Base-by-base conservation (phyloP, 208 protist genomes). In the Tetramitus jugosus region DNA sequence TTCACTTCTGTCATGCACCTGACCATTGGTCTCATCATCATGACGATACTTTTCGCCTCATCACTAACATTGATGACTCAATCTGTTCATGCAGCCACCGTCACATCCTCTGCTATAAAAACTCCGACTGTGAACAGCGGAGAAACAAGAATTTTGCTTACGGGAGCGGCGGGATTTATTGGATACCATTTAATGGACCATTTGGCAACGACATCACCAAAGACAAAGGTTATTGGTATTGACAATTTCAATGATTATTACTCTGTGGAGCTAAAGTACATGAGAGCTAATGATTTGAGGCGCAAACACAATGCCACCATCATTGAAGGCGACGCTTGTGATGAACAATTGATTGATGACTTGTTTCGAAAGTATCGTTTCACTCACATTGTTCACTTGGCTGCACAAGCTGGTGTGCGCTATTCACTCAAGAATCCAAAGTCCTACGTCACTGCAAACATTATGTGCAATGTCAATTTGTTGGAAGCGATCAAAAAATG, bases 171-270 rank as follows among this genome's bases (percentile, higher is more conserved):
- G 2, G 87, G 87, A 35, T 90, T 90, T 80, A 86, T 90, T 31
- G 87, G 87, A n/a, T 84, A 82, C 46, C 84, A 88, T 76, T 53
- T 82, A 10, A 68, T 77, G 1, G 23, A 43, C 8, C 26, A 39
- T 2, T 60, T 86, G 8, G 53, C 67, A 42, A 40, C 1, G 2
- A 29, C n/a, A 62, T 20, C n/a, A 31, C 35, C 35, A 43, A 71
- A 74, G 13, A 67, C 68, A 31, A 62, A 26, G 8, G 68, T 84
- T n/a, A 60, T 89, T 29, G 86, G 79, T 13, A 33, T 88, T 23
- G 87, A 90, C 78, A 83, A 81, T 69, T 87, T 88, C 75, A 85
- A 86, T 75, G 17, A 31, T 20, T 90, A 90, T 78, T 90, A 90
- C 76, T 77, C 82, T 43, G 40, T 72, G 43, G 8, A 69, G 1